Evolutionary conservation across 1,284 basidiomycete genomes (phyloP), one percentile per base, ranked within the genome.

Genomic region (Ceratobasidium papillatum): DNA sequence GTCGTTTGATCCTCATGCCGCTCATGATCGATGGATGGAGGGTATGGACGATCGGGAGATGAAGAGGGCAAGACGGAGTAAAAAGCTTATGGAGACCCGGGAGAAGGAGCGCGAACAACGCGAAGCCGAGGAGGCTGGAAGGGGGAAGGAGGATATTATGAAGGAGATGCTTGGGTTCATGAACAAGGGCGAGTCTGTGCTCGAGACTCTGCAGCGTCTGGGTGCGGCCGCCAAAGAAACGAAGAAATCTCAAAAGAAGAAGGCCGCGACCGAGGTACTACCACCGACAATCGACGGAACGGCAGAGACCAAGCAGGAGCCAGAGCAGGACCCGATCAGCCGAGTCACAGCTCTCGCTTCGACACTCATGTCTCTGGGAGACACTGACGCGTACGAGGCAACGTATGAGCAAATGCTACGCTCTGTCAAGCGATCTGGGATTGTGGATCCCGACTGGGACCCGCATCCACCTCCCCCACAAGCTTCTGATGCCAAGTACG

Each of bases 1-100:
- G 74, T 91, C 95, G 63, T 92, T 91, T 78, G 96, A 99, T 82
- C 93, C 93, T 5, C 92, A 96, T 80, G 95, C 92, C 19, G 89
- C 93, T 71, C 96, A 99, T 82, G 97, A 99, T 83, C 88, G 88
- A 36, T 99, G 98, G 98, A 93, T 99, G 86, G 91, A 95, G 19
- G 95, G 91, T 2, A 78, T 97, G 66, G 93, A 93, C 80, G 94
- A 96, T 80, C 88, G 87, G 76, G 93, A 91, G 78, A 98, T 99
- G 79, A 92, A 93, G 81, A 87, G 89, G 78, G 97, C 98, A 12
- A 84, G 92, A 74, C 88, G 85, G 78, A 86, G 84, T 78, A 93
- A 90, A 83, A 89, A 86, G 78, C 86, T 87, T 73, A 89, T 89
- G 79, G 93, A 93, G 77, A 88, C 87, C 78, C 82, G 86, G 77